A percentile compares a stretch with the other conserved stretches of the same genome.
Conservation (phyloP, 1,139 yeast species). For the Blastobotrys buckinghamii region DNA sequence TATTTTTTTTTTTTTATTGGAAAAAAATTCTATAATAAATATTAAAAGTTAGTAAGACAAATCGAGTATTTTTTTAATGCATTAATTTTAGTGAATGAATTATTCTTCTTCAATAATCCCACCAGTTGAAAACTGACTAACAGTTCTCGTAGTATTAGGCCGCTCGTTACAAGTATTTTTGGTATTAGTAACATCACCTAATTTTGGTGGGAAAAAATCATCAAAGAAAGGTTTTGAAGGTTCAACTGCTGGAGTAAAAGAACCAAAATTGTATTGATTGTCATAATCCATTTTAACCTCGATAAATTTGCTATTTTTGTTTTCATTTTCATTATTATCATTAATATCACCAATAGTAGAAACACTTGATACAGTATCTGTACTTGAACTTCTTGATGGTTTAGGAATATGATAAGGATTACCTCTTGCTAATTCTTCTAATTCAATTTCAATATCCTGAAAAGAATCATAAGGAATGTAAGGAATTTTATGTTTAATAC, state of each 20-base stretch:
- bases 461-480: constrained; percentile 40
- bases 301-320: too few species aligned
- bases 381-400: not conserved
- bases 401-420: constrained; percentile 27
- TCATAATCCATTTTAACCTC: too few species aligned
- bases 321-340: not conserved
- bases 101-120: too few species aligned
- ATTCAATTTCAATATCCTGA: constrained; percentile 36
- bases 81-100: too few species aligned
- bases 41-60: not conserved
- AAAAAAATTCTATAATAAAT: not conserved
- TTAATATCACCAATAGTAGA: not conserved
- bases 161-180: too few species aligned
- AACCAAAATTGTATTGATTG: too few species aligned
- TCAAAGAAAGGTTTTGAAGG: not conserved
- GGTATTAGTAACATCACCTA: too few species aligned
- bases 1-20: not conserved
- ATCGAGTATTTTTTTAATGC: too few species aligned
- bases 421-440: constrained; percentile 29
- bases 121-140: not conserved
- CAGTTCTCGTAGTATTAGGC: not conserved
- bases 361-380: not conserved
- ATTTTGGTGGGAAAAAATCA: not conserved
- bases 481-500: constrained; percentile 37
- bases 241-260: not conserved